Evolutionary conservation across 148 eudicot species (phyloP), one percentile per base, ranked within the genome.

Genomic region (Dianthus caryophyllus): DNA sequence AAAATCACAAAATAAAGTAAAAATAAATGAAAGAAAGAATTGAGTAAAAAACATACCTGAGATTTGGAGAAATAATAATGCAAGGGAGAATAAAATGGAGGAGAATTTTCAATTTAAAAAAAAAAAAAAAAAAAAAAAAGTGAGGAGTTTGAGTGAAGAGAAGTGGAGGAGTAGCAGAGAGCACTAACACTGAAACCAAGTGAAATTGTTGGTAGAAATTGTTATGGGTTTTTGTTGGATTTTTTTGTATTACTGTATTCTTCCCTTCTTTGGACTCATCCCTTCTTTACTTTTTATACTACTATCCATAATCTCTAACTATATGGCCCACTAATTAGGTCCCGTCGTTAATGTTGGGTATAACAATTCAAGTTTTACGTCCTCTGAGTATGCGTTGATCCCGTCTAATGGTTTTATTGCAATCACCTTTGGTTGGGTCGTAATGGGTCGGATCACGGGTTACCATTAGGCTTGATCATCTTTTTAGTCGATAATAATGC

Each of bases 101-200:
- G 9, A 18, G 21, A 51, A n/a, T n/a, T n/a, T 2, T 1, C 17
- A 65, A 65, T 22, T 9, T 24, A 24, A 29, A 39, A 48, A 51
- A n/a, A 26, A n/a, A 38, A 65, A 61, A 51, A 36, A 25, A 48
- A 48, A 48, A 38, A 17, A n/a, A 52, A 16, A 16, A 24, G 16
- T 15, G 29, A 1, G 6, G 33, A 41, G 55, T 33, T 16, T 20
- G 43, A 47, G 48, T 47, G 63, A 18, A 55, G 60, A 25, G 38
- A 10, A 39, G 64, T 21, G 46, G 57, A 52, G 24, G 2, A 33
- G 46, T 30, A 59, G 68, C 68, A 71, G 74, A 63, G 68, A 71
- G 74, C 74, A 71, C 68, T 53, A 63, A 71, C 74, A 71, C 74
- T 71, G 74, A 71, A 71, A 71, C 68, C 74, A 71, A 71, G 74